Evolutionary conservation across 73 alveolate species (phyloP).

Genomic region (Durusdinium trenchii): DNA sequence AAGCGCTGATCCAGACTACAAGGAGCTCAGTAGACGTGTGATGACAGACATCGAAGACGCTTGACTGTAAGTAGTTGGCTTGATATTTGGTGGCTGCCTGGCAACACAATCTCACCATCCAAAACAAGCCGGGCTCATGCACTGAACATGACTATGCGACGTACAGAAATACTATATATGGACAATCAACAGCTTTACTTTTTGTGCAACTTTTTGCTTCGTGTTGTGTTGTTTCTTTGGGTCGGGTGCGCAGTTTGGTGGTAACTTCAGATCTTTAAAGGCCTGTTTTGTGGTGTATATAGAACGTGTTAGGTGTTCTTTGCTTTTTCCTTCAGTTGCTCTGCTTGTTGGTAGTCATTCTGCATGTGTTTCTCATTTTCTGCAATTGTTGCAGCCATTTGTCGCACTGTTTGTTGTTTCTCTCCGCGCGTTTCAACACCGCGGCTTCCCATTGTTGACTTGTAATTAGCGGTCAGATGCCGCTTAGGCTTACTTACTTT

Average conservation of each 20-base stretch:
- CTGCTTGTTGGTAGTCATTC: neutral
- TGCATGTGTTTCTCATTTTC: neutral
- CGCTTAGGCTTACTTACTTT: too few relatives aligned
- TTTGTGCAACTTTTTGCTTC: too few relatives aligned
- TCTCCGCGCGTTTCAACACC: neutral
- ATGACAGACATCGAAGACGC: conserved; percentile 34
- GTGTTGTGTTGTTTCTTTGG: too few relatives aligned
- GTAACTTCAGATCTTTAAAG: too few relatives aligned
- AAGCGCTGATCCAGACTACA: conserved; percentile 75
- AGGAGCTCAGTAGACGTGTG: conserved; percentile 57
- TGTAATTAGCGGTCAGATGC: too few relatives aligned
- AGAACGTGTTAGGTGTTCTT: too few relatives aligned
- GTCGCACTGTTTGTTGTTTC: neutral
- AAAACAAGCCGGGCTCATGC: neutral
- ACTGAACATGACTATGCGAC: neutral
- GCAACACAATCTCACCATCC: neutral
- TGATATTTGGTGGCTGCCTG: neutral
- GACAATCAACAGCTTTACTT: too few relatives aligned
- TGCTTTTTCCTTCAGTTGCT: too few relatives aligned
- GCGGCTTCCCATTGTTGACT: too few relatives aligned
- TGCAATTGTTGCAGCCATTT: neutral
- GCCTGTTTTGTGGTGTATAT: too few relatives aligned
- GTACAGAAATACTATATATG: neutral
- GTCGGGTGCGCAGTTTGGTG: too few relatives aligned
- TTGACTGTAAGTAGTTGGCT: neutral